These are phyloP conservation scores for Aspergillus tanneri DNA, from an alignment of 2,329 filamentous ascomycete genomes.

Conservation along the genomic window DNA sequence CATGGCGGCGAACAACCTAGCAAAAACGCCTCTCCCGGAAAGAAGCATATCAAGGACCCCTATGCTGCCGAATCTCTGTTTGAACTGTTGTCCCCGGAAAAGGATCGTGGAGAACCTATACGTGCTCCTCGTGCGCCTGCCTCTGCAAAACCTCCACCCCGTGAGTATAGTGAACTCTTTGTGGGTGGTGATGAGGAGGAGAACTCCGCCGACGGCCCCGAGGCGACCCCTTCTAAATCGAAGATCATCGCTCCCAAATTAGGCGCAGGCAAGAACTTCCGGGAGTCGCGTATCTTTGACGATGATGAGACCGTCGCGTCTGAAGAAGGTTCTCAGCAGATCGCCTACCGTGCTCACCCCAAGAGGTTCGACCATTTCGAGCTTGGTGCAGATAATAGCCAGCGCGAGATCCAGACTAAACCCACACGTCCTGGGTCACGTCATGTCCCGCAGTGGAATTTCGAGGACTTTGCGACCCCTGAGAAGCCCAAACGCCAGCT, in stretches of 20 bases:
- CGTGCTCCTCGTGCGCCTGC: slow-evolving; percentile 60
- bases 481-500: slow-evolving; percentile 67
- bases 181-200: slow-evolving; percentile 47
- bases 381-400: slow-evolving; percentile 33
- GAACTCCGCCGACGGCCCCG: slow-evolving; percentile 35
- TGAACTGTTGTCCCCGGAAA: slow-evolving; percentile 62
- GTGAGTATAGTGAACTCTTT: slow-evolving; percentile 70
- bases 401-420: slow-evolving; percentile 28
- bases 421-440: slow-evolving; percentile 38
- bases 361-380: slow-evolving; percentile 72
- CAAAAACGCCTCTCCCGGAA: slow-evolving; percentile 36
- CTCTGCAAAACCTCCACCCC: slow-evolving; percentile 68
- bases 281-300: slow-evolving; percentile 64
- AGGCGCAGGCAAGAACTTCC: slow-evolving; percentile 62
- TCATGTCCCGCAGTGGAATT: slow-evolving; percentile 76
- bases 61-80: slow-evolving; percentile 62
- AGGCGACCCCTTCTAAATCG: slow-evolving; percentile 26
- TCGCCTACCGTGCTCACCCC: slow-evolving; percentile 62
- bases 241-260: slow-evolving; percentile 48
- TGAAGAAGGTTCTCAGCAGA: slow-evolving; percentile 42
- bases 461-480: slow-evolving; percentile 83
- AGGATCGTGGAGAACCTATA: slow-evolving; percentile 49
- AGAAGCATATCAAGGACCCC: slow-evolving; percentile 45
- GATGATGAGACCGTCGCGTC: slow-evolving; percentile 52
- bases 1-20: slow-evolving; percentile 1